Conservation (phyloP, 176 grass and related monocot species). For the Alopecurus myosuroides region DNA sequence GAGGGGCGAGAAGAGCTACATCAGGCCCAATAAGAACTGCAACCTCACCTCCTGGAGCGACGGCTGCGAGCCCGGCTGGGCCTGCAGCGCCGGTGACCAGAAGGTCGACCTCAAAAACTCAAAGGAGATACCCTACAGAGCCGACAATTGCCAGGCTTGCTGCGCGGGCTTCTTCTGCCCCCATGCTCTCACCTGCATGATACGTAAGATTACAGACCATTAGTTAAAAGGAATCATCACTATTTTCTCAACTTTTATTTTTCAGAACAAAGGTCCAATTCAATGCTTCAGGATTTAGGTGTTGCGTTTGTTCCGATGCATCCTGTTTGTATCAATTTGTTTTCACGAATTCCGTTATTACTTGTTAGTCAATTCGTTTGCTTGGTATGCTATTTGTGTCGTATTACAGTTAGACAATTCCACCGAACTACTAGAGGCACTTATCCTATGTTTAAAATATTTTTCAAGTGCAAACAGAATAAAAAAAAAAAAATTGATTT, state of each 20-base stretch:
- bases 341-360: neutral
- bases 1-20: conserved; percentile 51
- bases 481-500: too few species aligned
- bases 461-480: neutral
- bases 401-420: neutral
- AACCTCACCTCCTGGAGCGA: conserved; percentile 78
- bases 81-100: conserved; percentile 47
- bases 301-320: neutral
- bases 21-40: conserved; percentile 87
- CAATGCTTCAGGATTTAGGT: neutral
- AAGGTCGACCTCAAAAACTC: conserved; percentile 65
- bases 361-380: neutral
- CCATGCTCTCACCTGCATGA: conserved; percentile 97
- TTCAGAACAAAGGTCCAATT: neutral
- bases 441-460: neutral
- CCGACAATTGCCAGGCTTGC: conserved; percentile 57
- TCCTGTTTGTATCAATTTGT: neutral
- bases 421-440: neutral
- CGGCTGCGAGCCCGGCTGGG: conserved; percentile 95
- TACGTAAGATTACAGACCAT: conserved; percentile 46
- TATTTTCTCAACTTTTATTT: neutral
- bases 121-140: conserved; percentile 50
- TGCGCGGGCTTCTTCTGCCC: conserved; percentile 94
- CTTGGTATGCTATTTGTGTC: neutral
- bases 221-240: neutral